Evolutionary conservation across 148 eudicot species (phyloP), one percentile per base, ranked within the genome.

Genomic region (Dianthus caryophyllus): DNA sequence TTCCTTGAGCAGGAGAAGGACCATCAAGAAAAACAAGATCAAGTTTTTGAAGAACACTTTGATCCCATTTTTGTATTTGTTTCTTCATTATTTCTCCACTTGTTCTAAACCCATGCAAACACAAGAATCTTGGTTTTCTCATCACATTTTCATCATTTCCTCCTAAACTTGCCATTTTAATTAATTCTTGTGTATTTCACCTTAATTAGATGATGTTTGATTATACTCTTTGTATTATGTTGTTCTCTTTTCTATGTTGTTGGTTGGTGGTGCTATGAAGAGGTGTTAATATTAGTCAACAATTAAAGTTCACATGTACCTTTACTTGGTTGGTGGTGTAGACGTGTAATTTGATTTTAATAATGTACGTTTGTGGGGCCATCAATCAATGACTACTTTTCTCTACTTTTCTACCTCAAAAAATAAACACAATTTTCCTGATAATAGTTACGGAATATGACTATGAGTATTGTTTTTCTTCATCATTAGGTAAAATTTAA

Each of bases 51-150:
- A 76, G 82, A 2, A 89, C 84, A 5, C 83, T 66, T 52, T 83
- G 66, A 0, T 94, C 91, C 98, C 98, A 93, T 24, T 89, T 93
- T 1, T 56, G 56, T 4, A 87, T 25, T 50, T 93, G 98, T 27
- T 71, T 93, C 74, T 77, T 77, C 56, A 93, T 57, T 24, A 93
- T 89, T n/a, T 80, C 81, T 14, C 88, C 98, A 59, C 91, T 93
- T 30, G 96, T 93, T 77, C 98, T 69, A 68, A 89, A 93, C 1
- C 98, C 98, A 30, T 89, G 98, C 1, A 93, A 84, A 68, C 98
- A 93, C 2, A 93, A 50, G 22, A 93, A 62, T 46, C 95, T 75
- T 13, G 91, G 86, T 57, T 87, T 93, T 0, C 66, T 27, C 25
- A n/a, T n/a, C n/a, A n/a, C n/a, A n/a, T n/a, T n/a, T n/a, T n/a